phyloP scores from a whole-genome alignment of 345 rosid species.

The Sisymbrium altissimum region DNA sequence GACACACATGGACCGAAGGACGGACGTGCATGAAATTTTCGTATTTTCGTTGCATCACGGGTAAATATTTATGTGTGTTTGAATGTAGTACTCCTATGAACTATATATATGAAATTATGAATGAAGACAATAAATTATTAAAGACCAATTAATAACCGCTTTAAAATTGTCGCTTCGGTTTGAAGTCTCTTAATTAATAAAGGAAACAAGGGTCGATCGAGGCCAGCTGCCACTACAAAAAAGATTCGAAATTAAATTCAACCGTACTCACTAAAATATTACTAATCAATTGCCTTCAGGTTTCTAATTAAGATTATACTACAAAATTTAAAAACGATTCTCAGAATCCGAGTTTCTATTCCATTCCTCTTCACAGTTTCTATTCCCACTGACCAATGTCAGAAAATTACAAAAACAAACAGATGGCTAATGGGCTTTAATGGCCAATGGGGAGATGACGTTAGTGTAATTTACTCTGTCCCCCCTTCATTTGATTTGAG shows the following conservation, averaged over 20 bases:
- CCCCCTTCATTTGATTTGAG: background rate
- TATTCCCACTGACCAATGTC: constrained; percentile 85
- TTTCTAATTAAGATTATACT: constrained; percentile 36
- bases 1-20: constrained; percentile 16
- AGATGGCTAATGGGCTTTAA: constrained; percentile 3
- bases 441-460: constrained; percentile 8
- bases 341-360: constrained; percentile 80
- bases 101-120: background rate
- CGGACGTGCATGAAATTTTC: background rate
- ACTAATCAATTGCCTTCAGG: constrained; percentile 20
- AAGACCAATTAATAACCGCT: constrained; percentile 14
- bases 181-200: constrained; percentile 22
- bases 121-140: background rate
- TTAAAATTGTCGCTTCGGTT: constrained; percentile 27
- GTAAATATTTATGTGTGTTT: background rate
- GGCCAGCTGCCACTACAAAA: constrained; percentile 54
- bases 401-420: constrained; percentile 24
- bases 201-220: constrained; percentile 23
- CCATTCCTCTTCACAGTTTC: constrained; percentile 85
- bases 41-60: background rate
- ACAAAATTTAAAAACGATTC: constrained; percentile 22
- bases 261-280: background rate
- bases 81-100: constrained; percentile 6
- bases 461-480: background rate
- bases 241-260: constrained; percentile 34